A percentile compares a stretch with the other conserved stretches of the same genome.
These are phyloP conservation scores for Nitzschia inconspicua DNA, from an alignment of 108 stramenopile genomes.

Conservation along the genomic window DNA sequence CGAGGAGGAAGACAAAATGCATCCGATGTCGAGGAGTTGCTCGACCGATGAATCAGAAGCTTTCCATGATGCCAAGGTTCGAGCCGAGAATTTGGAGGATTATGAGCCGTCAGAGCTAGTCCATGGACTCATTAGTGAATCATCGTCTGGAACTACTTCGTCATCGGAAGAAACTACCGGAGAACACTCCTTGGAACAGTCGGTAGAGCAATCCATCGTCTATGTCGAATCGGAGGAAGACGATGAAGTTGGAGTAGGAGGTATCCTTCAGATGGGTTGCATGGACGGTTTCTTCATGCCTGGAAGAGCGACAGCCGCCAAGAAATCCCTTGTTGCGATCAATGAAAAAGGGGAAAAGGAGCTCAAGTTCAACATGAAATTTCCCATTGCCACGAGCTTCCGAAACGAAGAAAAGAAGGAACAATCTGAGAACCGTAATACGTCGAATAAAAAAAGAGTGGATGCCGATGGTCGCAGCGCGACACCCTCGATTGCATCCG, in stretches of 20 bases:
- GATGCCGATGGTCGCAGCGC: no score
- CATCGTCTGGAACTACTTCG: neutral
- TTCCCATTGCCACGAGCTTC: neutral
- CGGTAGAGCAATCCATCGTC: neutral
- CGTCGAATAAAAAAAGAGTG: no score
- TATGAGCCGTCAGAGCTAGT: neutral
- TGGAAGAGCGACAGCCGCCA: neutral
- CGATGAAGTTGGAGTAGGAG: conserved; percentile 8
- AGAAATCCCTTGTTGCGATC: neutral
- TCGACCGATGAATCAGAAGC: no score
- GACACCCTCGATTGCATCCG: no score
- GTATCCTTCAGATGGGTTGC: conserved; percentile 23
- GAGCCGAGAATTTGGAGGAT: neutral
- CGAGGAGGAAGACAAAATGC: no score
- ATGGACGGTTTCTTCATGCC: conserved; percentile 21
- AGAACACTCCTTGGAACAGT: neutral
- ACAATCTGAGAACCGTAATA: no score
- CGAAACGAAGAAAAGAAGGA: conserved; percentile 10
- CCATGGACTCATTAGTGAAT: neutral
- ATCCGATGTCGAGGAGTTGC: no score
- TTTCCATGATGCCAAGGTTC: neutral
- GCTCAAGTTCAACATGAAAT: conserved; percentile 2
- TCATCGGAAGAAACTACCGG: no score
- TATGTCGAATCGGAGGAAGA: neutral
- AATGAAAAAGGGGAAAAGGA: conserved; percentile 6